Evolutionary conservation across 1,284 basidiomycete genomes (phyloP), one percentile per base, ranked within the genome.

Genomic region (Moesziomyces parantarcticus): DNA sequence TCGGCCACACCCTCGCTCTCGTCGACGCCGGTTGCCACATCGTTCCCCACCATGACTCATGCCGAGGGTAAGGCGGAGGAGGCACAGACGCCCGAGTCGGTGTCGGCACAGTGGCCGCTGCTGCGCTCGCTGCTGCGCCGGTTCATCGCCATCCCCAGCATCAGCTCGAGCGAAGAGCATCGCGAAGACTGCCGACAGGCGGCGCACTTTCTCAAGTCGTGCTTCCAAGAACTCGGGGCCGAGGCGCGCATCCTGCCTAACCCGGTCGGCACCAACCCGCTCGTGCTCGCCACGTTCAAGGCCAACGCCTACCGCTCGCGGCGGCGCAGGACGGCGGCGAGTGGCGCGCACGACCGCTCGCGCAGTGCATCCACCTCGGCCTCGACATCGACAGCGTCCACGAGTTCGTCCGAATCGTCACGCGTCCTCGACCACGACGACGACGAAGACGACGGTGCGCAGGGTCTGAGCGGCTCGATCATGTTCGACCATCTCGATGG

Each of bases 61-160:
- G 40, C 11, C 20, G 32, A 43, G n/a, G 10, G 45, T 20, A n/a
- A n/a, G n/a, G 36, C 52, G n/a, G 45, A 41, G 7, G 9, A 51
- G 5, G 50, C 46, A n/a, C 58, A 53, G 9, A n/a, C 20, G 5
- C 49, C 40, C 2, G 60, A 50, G n/a, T 26, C 46, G 11, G 32
- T 36, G 14, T 39, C 59, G 13, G 50, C 64, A 3, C 57, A 67
- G 13, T 66, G 73, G 58, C 85, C 87, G 51, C 83, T 85, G 9
- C 85, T 88, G 79, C 85, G 88, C 10, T 85, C 87, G 77, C 91
- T 92, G 0, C 87, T 99, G 3, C 89, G 91, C 3, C 92, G 92
- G 79, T 93, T 99, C 68, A 88, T 97, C 8, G 89, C 93, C 0
- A 92, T 94, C 48, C 92, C 90, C 2, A 95, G 93, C 55, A 88